Base-by-base conservation (phyloP, 306 rosid species). In the Sesbania bispinosa region DNA sequence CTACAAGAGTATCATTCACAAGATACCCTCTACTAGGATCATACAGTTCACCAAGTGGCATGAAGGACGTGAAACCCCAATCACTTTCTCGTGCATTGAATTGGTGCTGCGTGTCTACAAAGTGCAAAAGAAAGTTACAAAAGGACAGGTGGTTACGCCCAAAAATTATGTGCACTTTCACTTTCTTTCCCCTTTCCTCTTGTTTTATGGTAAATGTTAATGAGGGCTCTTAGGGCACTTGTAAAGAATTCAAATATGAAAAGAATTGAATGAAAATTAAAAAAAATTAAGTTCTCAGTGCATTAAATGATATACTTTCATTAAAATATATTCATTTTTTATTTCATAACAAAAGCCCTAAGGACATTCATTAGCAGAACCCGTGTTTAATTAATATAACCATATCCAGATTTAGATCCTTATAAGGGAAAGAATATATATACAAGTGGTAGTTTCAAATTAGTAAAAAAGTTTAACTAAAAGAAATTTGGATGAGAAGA, bases 21-120 rank as follows among this genome's bases (percentile, higher is more conserved):
- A 91, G 96, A 82, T 86, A 91, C 60, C 96, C 96, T 82, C 90
- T 85, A 53, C 64, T 77, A 52, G 97, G 92, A 75, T 91, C 97
- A 41, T 91, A 91, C 60, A 91, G 52, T 74, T 91, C 97, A 51
- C 92, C 83, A 19, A 91, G 97, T 18, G 95, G 90, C 97, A 91
- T 91, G 74, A 91, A 91, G 71, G 97, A 88, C 23, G 97, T 88
- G 82, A 91, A 91, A 76, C 97, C 97, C 97, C 97, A 91, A 82
- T 91, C 97, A 83, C 97, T 88, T 87, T 91, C 97, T 5, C 97
- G 83, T 3, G 90, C 88, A 82, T 88, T 88, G 86, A 91, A 91
- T 72, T 91, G 97, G 59, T 91, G 97, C 15, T 91, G 97, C 15
- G 97, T 88, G 79, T 91, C 97, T 91, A 86, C 85, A 88, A 15